Evolutionary conservation across 352 stramenopile species (phyloP), one percentile per base, ranked within the genome.

Genomic region (Halophytophthora batemanensis): DNA sequence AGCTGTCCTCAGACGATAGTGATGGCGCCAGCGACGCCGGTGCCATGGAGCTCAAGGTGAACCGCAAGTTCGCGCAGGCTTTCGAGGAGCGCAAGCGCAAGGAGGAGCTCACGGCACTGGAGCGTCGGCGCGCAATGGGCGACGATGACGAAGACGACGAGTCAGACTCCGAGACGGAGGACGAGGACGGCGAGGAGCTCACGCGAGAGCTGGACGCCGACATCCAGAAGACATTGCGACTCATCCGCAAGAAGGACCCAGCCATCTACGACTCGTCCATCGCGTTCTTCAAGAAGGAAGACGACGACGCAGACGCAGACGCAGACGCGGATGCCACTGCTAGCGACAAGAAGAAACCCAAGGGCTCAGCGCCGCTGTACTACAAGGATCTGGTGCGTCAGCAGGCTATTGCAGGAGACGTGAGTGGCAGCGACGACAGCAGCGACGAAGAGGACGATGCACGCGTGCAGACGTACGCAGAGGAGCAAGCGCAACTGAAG

Each of bases 321-420:
- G n/a, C n/a, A n/a, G 64, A 67, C 2, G 61, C 61, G 3, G 50
- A 59, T 1, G 50, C 59, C 6, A 44, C 46, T 12, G 14, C 12
- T 35, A 53, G 51, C 29, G 66, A 66, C 45, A 66, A 57, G 44
- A 67, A 56, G 48, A 67, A 69, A 37, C 59, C 71, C 40, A 83
- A 74, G 29, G 50, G 55, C 3, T 54, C 51, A 7, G 62, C 65
- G 18, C 84, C 84, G 23, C 50, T 92, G 46, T 93, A 95, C 51
- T 95, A 95, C 77, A 98, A 98, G 60, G 96, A 99, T 77, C 72
- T 99, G 25, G 77, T 98, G 36, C 81, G 96, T 12, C 90, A 97
- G 50, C 90, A 98, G 63, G 93, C 97, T 41, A 87, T 98, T 17
- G 88, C 78, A 0, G 86, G 84, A 1, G 71, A 95, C 37, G 56